These are phyloP conservation scores for Sporothrix brunneoviolacea DNA, from an alignment of 2,329 filamentous ascomycete genomes.

Conservation along the genomic window DNA sequence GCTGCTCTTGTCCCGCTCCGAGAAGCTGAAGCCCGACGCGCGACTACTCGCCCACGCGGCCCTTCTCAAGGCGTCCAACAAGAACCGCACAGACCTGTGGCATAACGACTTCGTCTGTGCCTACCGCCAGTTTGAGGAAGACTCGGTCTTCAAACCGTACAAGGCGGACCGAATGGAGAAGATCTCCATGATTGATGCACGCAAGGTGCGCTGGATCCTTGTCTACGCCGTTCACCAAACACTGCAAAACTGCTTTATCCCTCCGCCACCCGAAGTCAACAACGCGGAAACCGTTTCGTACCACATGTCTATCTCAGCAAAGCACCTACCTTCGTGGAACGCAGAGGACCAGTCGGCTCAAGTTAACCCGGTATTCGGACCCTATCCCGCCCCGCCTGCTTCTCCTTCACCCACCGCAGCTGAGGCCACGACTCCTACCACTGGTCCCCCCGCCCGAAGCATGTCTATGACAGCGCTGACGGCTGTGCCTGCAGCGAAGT, in stretches of 20 bases:
- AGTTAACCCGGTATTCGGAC: too few species aligned
- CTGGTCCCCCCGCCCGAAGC: not conserved
- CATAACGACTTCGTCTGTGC: constrained; percentile 56
- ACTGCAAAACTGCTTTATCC: constrained; percentile 56
- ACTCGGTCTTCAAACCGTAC: constrained; percentile 40
- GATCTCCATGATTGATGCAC: constrained; percentile 56
- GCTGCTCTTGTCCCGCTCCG: constrained; percentile 16
- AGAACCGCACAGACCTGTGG: constrained; percentile 28
- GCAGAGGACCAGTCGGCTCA: too few species aligned
- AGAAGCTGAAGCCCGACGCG: constrained; percentile 41
- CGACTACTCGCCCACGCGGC: constrained; percentile 47
- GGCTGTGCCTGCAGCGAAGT: not conserved
- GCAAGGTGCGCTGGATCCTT: constrained; percentile 72
- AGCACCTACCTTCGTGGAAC: constrained; percentile 41
- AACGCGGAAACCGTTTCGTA: constrained; percentile 53
- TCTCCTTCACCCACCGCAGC: too few species aligned
- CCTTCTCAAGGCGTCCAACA: constrained; percentile 45
- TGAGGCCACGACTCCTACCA: not conserved
- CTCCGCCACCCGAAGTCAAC: constrained; percentile 51
- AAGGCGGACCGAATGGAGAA: constrained; percentile 52
- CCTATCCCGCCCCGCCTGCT: too few species aligned
- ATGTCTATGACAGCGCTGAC: constrained; percentile 14
- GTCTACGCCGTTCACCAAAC: constrained; percentile 69
- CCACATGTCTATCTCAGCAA: constrained; percentile 39
- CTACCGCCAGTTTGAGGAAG: constrained; percentile 65